These are phyloP conservation scores for Henningerozyma blattae DNA, from an alignment of 805 yeast species.

Conservation along the genomic window DNA sequence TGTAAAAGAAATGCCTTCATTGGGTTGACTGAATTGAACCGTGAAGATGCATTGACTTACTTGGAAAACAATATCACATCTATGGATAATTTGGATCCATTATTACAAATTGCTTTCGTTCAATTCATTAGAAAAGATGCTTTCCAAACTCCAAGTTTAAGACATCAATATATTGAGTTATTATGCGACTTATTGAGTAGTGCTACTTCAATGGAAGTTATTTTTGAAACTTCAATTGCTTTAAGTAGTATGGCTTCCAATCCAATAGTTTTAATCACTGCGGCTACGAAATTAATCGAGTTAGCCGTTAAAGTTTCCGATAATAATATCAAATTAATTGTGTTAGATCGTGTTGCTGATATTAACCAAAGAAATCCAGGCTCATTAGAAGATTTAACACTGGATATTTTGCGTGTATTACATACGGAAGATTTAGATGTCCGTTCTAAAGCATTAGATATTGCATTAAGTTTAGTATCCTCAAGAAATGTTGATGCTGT, in stretches of 20 bases:
- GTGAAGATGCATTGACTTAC: constrained; percentile 75
- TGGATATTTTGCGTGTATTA: constrained; percentile 78
- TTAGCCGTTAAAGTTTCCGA: constrained; percentile 89
- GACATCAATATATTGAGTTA: constrained; percentile 58
- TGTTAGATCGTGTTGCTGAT: constrained; percentile 73
- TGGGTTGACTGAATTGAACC: constrained; percentile 67
- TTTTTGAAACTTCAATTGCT: constrained; percentile 85
- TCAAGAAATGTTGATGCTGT: constrained; percentile 87
- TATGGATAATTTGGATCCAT: constrained; percentile 61
- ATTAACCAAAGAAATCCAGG: constrained; percentile 70
- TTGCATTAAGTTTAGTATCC: constrained; percentile 69
- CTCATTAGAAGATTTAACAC: constrained; percentile 64
- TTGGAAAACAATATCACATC: constrained; percentile 56
- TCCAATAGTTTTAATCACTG: constrained; percentile 56
- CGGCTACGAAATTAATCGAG: constrained; percentile 79
- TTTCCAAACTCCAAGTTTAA: constrained; percentile 45
- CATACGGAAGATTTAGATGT: constrained; percentile 87
- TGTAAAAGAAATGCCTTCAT: constrained; percentile 94
- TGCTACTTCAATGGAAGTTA: constrained; percentile 48
- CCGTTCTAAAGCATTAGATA: constrained; percentile 74
- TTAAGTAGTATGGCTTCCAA: constrained; percentile 49
- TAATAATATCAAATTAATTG: constrained; percentile 86
- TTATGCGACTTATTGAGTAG: constrained; percentile 62
- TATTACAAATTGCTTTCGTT: constrained; percentile 78
- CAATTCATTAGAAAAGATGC: constrained; percentile 87